phyloP scores from a whole-genome alignment of 345 rosid genomes.

The Brassica incana region DNA sequence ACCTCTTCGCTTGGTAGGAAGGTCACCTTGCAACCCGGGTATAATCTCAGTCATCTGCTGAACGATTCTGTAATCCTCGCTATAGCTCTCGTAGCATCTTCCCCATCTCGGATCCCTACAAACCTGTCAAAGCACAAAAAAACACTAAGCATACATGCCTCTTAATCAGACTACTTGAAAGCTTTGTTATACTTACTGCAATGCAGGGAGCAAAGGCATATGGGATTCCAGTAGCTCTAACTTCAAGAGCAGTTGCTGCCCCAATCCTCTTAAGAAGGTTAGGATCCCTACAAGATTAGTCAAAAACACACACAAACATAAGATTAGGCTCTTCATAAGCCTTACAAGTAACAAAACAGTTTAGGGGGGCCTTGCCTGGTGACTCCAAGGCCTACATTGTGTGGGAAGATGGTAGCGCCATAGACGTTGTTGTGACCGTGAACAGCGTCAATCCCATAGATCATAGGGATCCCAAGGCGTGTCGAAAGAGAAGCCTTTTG shows the following conservation, averaged over 20 bases:
- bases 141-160: not conserved
- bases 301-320: constrained; percentile 5
- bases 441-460: constrained; percentile 92
- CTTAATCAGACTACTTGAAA: not conserved
- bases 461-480: constrained; percentile 83
- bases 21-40: constrained; percentile 67
- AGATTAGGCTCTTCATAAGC: not conserved
- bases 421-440: constrained; percentile 90
- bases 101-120: constrained; percentile 93
- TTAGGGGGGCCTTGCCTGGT: constrained; percentile 54
- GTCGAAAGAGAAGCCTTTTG: constrained; percentile 71
- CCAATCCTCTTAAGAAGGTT: constrained; percentile 66
- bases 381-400: constrained; percentile 85
- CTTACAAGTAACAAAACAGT: constrained; percentile 1
- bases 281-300: constrained; percentile 55
- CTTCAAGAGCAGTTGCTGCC: constrained; percentile 79
- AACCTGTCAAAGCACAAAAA: constrained; percentile 42
- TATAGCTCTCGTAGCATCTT: constrained; percentile 80
- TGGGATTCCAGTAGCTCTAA: constrained; percentile 75
- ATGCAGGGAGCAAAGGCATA: constrained; percentile 76
- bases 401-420: constrained; percentile 82
- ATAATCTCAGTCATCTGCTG: constrained; percentile 68
- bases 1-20: constrained; percentile 51
- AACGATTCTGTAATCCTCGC: constrained; percentile 66
- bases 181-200: constrained; percentile 44